These are phyloP conservation scores for Gaultheria prostrata DNA, from an alignment of 148 eudicot species.

Conservation along the genomic window DNA sequence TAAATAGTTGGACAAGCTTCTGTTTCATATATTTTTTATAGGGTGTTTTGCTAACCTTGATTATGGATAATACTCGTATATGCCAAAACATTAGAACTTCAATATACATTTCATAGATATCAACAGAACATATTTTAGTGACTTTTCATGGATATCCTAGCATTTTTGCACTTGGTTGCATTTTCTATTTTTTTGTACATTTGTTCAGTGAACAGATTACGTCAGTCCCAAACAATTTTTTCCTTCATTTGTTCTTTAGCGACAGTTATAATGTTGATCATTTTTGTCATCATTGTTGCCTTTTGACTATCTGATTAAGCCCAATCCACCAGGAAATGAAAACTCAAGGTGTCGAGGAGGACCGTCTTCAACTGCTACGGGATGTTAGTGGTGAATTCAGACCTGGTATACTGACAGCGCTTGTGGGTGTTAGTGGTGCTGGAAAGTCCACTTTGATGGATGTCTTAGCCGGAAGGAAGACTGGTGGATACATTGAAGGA, in stretches of 20 bases:
- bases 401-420: slow-evolving; percentile 73
- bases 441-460: slow-evolving; percentile 80
- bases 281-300: background rate
- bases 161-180: background rate
- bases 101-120: background rate
- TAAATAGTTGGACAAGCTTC: background rate
- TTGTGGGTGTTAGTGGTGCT: slow-evolving; percentile 81
- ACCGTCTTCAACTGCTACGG: slow-evolving; percentile 51
- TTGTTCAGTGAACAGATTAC: background rate
- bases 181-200: background rate
- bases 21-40: background rate
- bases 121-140: background rate
- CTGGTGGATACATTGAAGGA: slow-evolving; percentile 64
- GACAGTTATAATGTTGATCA: background rate
- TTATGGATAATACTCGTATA: background rate
- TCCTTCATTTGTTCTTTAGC: background rate
- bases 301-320: background rate
- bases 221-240: background rate
- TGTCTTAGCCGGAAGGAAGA: slow-evolving; percentile 71
- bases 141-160: background rate
- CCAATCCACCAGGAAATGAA: slow-evolving; percentile 55
- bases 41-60: background rate
- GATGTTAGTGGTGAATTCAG: slow-evolving; percentile 73
- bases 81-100: background rate
- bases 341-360: slow-evolving; percentile 45